These are phyloP conservation scores for slime mould (Dictyostelium discoideum) DNA, from an alignment of 78 protist genomes.

Conservation along the genomic window DNA sequence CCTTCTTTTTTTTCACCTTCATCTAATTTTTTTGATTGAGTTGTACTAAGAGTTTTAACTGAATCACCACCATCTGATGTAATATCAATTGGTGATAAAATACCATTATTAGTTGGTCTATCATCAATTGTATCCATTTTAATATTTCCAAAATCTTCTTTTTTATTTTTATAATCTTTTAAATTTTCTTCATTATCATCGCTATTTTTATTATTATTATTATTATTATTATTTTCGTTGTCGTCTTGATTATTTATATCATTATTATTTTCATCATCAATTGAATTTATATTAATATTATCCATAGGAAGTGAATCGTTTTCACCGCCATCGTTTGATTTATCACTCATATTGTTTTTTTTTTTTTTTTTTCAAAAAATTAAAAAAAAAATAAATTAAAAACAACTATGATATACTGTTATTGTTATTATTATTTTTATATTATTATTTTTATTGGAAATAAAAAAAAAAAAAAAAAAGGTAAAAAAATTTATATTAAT, in stretches of 20 bases:
- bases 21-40: neutral
- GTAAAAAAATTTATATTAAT: too few species aligned
- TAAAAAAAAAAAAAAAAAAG: too few species aligned
- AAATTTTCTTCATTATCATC: neutral
- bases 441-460: neutral
- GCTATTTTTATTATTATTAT: neutral
- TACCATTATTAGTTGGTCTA: neutral
- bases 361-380: too few species aligned
- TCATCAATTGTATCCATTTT: neutral
- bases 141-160: neutral
- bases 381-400: neutral
- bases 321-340: neutral
- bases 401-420: neutral
- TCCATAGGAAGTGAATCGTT: neutral
- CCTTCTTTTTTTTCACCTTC: slow-evolving; percentile 34
- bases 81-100: slow-evolving; percentile 1
- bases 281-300: neutral
- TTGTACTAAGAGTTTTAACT: neutral
- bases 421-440: too few species aligned
- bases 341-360: neutral
- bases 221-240: neutral
- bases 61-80: neutral
- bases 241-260: neutral
- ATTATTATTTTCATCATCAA: neutral
- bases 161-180: neutral